Conservation (phyloP, 169 alveolate species). For the Plasmodium gaboni region DNA sequence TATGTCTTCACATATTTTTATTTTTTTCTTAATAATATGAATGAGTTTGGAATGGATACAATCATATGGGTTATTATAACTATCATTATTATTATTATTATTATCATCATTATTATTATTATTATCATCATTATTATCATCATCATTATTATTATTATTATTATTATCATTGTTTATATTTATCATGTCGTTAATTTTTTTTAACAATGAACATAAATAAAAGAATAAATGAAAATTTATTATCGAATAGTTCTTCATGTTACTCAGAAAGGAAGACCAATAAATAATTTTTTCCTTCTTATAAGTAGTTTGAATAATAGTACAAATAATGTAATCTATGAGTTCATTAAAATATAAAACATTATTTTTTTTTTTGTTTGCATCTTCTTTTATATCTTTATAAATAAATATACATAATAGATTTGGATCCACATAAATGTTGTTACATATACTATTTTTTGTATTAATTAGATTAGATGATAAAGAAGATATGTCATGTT, state of each 20-base stretch:
- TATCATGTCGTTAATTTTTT: background rate
- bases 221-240: slow-evolving; percentile 48
- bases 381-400: background rate
- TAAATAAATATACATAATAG: no score
- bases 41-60: background rate
- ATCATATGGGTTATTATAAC: no score
- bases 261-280: slow-evolving; percentile 45
- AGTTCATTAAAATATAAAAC: slow-evolving; percentile 19
- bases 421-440: no score
- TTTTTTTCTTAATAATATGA: slow-evolving; percentile 12
- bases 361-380: background rate
- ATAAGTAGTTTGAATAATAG: slow-evolving; percentile 21
- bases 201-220: slow-evolving; percentile 43
- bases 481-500: background rate
- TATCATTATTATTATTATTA: no score
- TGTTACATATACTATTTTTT: no score
- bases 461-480: no score
- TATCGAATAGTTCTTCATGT: slow-evolving; percentile 11
- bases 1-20: slow-evolving; percentile 35
- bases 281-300: slow-evolving; percentile 24
- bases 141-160: no score
- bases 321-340: slow-evolving; percentile 23
- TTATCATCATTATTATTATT: no score
- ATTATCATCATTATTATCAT: no score
- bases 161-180: background rate